Evolutionary conservation across 2,329 filamentous ascomycete genomes (phyloP).

Genomic region (Aspergillus sp.): DNA sequence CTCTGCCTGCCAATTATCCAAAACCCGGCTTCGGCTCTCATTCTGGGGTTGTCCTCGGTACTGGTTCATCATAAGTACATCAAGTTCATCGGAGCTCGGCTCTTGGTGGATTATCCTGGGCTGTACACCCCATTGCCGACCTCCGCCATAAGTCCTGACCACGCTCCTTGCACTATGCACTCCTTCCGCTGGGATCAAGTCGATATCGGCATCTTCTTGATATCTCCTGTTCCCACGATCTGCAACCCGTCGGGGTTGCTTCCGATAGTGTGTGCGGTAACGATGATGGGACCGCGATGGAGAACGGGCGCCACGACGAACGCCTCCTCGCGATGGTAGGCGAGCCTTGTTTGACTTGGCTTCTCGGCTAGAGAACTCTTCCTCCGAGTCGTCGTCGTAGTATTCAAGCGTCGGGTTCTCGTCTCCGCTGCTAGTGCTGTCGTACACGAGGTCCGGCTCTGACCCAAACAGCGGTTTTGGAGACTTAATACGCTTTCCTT

Average conservation of each 20-base stretch:
- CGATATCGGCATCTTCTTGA: slow-evolving; percentile 21
- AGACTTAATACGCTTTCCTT: slow-evolving; percentile 3
- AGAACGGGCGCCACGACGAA: slow-evolving; percentile 19
- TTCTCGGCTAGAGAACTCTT: slow-evolving; percentile 28
- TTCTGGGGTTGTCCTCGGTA: slow-evolving; percentile 16
- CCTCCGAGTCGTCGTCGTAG: slow-evolving; percentile 27
- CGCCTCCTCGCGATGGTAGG: slow-evolving; percentile 18
- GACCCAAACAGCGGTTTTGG: slow-evolving; percentile 4
- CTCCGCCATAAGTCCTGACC: slow-evolving; percentile 1
- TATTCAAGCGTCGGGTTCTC: slow-evolving; percentile 26
- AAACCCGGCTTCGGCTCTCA: slow-evolving; percentile 28
- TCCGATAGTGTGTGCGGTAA: slow-evolving; percentile 31
- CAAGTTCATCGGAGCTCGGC: slow-evolving; percentile 15
- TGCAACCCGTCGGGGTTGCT: slow-evolving; percentile 15
- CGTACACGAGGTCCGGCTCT: slow-evolving; percentile 16
- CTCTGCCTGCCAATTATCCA: slow-evolving; percentile 13
- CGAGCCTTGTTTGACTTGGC: slow-evolving; percentile 17
- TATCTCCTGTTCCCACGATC: slow-evolving; percentile 8
- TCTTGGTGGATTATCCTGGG: slow-evolving; percentile 21
- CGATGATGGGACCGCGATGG: slow-evolving; percentile 15
- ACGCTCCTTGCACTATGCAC: slow-evolving; percentile 9
- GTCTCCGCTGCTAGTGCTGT: slow-evolving; percentile 28
- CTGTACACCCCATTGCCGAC: slow-evolving; percentile 19
- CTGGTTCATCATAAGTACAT: slow-evolving; percentile 15
- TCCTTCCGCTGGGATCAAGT: slow-evolving; percentile 27